Percentiles rank a stretch among this genome's conserved stretches.
These are phyloP conservation scores for Pseudogymnoascus sp. DNA, from an alignment of 2,329 filamentous ascomycete species.

Conservation along the genomic window DNA sequence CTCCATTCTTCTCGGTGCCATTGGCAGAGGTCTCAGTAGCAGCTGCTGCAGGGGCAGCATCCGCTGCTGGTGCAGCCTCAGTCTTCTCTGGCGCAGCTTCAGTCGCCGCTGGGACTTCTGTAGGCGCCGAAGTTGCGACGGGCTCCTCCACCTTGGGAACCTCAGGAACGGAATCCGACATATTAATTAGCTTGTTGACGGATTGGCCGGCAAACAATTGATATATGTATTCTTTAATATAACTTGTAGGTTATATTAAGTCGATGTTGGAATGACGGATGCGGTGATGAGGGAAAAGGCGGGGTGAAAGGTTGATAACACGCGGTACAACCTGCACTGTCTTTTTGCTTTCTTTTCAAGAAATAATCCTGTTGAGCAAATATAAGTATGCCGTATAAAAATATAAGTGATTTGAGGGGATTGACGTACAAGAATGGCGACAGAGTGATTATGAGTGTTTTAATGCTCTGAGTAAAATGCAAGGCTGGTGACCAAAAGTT, in stretches of 20 bases:
- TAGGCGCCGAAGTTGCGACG: background rate
- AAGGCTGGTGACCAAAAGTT: constrained; percentile 9
- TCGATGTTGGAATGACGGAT: background rate
- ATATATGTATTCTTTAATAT: background rate
- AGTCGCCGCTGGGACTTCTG: background rate
- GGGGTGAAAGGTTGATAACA: constrained; percentile 8
- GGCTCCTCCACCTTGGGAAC: background rate
- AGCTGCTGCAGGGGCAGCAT: background rate
- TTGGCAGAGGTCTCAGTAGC: background rate
- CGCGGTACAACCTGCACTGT: background rate
- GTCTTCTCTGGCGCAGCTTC: constrained; percentile 15
- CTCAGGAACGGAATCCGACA: constrained; percentile 4
- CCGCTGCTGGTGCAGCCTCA: constrained; percentile 3
- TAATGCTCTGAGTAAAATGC: constrained; percentile 8
- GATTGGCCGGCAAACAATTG: background rate
- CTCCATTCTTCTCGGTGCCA: constrained; percentile 10
- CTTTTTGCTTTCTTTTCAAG: constrained; percentile 9
- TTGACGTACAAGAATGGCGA: constrained; percentile 1
- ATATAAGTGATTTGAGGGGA: background rate
- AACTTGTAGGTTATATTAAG: background rate
- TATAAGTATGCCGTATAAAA: background rate
- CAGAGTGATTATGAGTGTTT: constrained; percentile 1
- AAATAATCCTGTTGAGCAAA: background rate
- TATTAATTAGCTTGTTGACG: background rate
- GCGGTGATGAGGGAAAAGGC: background rate